Evolutionary conservation across 2,329 filamentous ascomycete genomes (phyloP).

Genomic region (Capronia epimyces): DNA sequence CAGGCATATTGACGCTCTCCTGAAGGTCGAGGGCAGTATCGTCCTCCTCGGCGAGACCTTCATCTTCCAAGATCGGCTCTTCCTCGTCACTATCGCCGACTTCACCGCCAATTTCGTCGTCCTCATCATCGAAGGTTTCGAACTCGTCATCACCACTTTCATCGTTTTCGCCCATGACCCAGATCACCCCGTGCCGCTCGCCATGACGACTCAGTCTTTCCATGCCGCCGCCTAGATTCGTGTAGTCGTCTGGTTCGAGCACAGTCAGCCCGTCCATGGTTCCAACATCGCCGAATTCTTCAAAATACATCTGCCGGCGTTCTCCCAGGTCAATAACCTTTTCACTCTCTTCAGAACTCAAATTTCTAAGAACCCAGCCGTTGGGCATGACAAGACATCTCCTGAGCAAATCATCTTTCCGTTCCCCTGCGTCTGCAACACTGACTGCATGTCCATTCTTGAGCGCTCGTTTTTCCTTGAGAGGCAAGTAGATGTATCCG

Average conservation of each 20-base stretch:
- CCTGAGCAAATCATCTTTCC: constrained; percentile 36
- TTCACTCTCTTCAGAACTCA: constrained; percentile 43
- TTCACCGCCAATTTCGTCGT: neutral
- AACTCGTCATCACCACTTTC: constrained; percentile 19
- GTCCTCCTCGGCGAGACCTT: neutral
- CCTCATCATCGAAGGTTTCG: constrained; percentile 21
- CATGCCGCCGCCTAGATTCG: constrained; percentile 42
- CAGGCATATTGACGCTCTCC: constrained; percentile 16
- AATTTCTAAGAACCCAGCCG: constrained; percentile 42
- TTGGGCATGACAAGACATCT: constrained; percentile 43
- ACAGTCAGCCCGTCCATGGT: constrained; percentile 28
- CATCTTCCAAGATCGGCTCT: constrained; percentile 6
- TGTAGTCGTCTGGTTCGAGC: constrained; percentile 38
- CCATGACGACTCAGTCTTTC: constrained; percentile 43
- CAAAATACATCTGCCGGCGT: constrained; percentile 33
- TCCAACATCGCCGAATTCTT: constrained; percentile 37
- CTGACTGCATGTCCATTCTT: constrained; percentile 41
- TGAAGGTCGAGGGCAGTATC: constrained; percentile 1
- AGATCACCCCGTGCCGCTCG: constrained; percentile 43
- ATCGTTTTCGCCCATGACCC: constrained; percentile 35
- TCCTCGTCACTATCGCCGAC: neutral
- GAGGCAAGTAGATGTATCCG: constrained; percentile 39
- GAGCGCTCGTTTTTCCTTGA: constrained; percentile 40
- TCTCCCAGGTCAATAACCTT: constrained; percentile 43
- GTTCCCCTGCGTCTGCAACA: constrained; percentile 32